Conservation (phyloP, 192 early-diverging fungal genomes). For the Umbelopsis sp. region DNA sequence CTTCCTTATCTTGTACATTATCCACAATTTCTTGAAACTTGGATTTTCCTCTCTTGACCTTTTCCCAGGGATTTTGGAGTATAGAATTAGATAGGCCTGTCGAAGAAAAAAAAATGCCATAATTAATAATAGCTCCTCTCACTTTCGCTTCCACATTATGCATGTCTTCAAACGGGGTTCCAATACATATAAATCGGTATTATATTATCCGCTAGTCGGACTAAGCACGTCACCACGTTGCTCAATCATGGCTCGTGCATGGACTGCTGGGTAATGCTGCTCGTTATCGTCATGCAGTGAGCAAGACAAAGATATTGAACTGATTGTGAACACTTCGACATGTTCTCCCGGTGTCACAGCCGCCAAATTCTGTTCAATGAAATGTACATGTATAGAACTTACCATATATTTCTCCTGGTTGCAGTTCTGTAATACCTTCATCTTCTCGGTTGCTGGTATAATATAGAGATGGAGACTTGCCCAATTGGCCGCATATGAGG, state of each 20-base stretch:
- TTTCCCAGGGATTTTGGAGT: constrained; percentile 43
- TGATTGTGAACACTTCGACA: background rate
- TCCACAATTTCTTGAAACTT: constrained; percentile 30
- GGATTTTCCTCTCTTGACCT: constrained; percentile 39
- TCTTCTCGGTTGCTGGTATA: constrained; percentile 44
- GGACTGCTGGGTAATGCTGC: background rate
- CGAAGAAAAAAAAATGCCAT: background rate
- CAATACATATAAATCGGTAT: background rate
- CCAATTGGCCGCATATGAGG: constrained; percentile 40
- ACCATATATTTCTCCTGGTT: constrained; percentile 33
- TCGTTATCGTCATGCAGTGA: background rate
- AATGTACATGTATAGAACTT: background rate
- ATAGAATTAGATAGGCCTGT: constrained; percentile 49
- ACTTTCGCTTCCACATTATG: background rate
- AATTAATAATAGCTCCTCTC: background rate
- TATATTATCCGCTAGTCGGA: background rate
- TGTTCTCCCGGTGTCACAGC: background rate
- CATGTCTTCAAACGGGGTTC: background rate
- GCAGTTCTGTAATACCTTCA: constrained; percentile 17
- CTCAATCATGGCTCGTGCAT: background rate
- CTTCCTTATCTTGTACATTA: constrained; percentile 14
- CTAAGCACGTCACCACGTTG: background rate
- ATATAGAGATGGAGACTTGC: constrained; percentile 20
- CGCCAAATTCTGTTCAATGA: background rate
- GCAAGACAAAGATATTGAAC: background rate